phyloP scores from a whole-genome alignment of 2,329 filamentous ascomycete species.

The Claviceps sp. region DNA sequence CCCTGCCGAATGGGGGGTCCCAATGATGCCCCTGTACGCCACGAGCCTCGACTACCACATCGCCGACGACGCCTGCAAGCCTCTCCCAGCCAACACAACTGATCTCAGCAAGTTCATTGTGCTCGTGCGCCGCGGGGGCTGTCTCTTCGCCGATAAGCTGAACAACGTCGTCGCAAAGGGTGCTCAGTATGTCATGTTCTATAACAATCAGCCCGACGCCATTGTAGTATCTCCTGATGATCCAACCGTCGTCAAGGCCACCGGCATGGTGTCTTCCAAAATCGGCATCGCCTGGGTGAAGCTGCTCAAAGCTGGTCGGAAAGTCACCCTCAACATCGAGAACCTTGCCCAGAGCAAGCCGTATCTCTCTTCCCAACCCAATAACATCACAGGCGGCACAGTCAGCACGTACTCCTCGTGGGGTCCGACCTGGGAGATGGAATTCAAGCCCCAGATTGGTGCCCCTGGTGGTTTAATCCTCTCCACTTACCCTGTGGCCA shows the following conservation, averaged over 20 bases:
- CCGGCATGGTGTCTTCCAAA: conserved; percentile 17
- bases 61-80: conserved; percentile 16
- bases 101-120: conserved; percentile 39
- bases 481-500: conserved; percentile 35
- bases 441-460: conserved; percentile 40
- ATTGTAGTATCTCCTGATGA: not conserved
- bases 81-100: conserved; percentile 31
- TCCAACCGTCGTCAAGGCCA: conserved; percentile 19
- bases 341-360: not conserved
- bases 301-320: conserved; percentile 23
- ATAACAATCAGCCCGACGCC: conserved; percentile 36
- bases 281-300: conserved; percentile 32
- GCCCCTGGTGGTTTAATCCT: conserved; percentile 43
- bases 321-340: conserved; percentile 12
- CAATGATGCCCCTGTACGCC: conserved; percentile 15
- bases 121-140: conserved; percentile 31
- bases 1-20: conserved; percentile 5
- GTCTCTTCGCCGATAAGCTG: not conserved
- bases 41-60: conserved; percentile 20
- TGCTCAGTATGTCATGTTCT: conserved; percentile 47
- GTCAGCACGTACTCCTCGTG: conserved; percentile 40
- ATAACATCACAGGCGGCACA: conserved; percentile 29
- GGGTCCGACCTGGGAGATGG: conserved; percentile 46
- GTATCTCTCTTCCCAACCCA: conserved; percentile 4
- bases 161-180: conserved; percentile 22